Evolutionary conservation across 2,329 filamentous ascomycete genomes (phyloP), one percentile per base, ranked within the genome.

Genomic region (Bertia moriformis): DNA sequence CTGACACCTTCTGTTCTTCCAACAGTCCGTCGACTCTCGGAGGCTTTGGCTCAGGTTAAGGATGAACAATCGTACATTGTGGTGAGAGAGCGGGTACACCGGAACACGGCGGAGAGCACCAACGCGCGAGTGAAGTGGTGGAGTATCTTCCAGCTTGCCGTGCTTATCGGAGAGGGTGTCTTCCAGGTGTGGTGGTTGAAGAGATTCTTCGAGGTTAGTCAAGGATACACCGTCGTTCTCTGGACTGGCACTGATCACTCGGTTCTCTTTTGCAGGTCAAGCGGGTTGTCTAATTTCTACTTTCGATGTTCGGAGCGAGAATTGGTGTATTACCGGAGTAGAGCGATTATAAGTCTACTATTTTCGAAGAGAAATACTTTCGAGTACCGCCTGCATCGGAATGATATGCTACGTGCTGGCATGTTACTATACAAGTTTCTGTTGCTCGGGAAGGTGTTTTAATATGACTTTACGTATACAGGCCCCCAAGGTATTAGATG

Each of bases 111-210:
- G 46, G 91, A 98, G 69, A 95, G 88, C 72, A 98, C 91, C 53
- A 98, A 98, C 62, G 74, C 78, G 50, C 75, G 91, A 48, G 91
- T 98, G 58, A 98, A 98, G 70, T 98, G 91, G 91, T 98, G 91
- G 91, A 95, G 91, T 61, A 73, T 96, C 51, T 96, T 96, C 62
- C 88, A 98, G 63, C 77, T 98, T 47, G 73, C 77, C 41, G 78
- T 96, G 38, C 73, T 98, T 45, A 70, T 93, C 48, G 87, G 83
- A 52, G 86, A 96, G 67, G 91, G 87, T 44, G 67, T 95, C 48
- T 98, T 98, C 70, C 91, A 98, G 67, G 89, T 98, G 48, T 98
- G 91, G 89, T 98, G 91, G 88, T 63, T 98, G 58, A 91, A 93
- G 67, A 77, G 91, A 56, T 98, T 98, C 73, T 95, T 95, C 56